Evolutionary conservation across 2,329 filamentous ascomycete genomes (phyloP).

Genomic region (Ophiocordyceps camponoti-saundersi): DNA sequence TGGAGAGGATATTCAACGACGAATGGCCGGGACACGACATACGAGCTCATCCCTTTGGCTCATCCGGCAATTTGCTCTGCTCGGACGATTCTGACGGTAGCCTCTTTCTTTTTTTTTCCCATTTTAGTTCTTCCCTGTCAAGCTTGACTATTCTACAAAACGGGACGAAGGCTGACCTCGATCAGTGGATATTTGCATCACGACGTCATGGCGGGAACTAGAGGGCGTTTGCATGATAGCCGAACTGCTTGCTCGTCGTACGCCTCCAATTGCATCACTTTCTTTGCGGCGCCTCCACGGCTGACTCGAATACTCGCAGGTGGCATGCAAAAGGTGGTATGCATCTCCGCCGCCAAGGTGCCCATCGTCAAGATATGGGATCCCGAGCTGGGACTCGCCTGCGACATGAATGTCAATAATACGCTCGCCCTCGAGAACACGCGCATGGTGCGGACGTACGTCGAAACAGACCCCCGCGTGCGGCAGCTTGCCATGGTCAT

Average conservation of each 20-base stretch:
- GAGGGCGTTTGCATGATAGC: constrained; percentile 86
- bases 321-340: constrained; percentile 93
- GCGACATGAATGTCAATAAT: constrained; percentile 99
- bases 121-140: neutral
- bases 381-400: constrained; percentile 72
- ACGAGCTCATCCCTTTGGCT: constrained; percentile 88
- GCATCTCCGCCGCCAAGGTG: constrained; percentile 86
- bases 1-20: constrained; percentile 74
- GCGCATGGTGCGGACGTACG: constrained; percentile 93
- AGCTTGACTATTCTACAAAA: too few species aligned
- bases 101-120: constrained; percentile 13
- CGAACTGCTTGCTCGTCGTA: constrained; percentile 70
- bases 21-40: constrained; percentile 89
- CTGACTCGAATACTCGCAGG: constrained; percentile 38
- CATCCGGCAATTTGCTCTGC: constrained; percentile 85
- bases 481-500: constrained; percentile 89
- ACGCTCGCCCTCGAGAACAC: constrained; percentile 90
- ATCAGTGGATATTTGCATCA: constrained; percentile 92
- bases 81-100: constrained; percentile 91
- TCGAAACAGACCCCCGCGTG: constrained; percentile 80
- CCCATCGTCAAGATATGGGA: constrained; percentile 99
- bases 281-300: neutral
- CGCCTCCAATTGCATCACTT: constrained; percentile 15
- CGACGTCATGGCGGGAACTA: constrained; percentile 72
- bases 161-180: neutral